phyloP scores from a whole-genome alignment of 352 stramenopile species.

The Globisporangium cederbergense region DNA sequence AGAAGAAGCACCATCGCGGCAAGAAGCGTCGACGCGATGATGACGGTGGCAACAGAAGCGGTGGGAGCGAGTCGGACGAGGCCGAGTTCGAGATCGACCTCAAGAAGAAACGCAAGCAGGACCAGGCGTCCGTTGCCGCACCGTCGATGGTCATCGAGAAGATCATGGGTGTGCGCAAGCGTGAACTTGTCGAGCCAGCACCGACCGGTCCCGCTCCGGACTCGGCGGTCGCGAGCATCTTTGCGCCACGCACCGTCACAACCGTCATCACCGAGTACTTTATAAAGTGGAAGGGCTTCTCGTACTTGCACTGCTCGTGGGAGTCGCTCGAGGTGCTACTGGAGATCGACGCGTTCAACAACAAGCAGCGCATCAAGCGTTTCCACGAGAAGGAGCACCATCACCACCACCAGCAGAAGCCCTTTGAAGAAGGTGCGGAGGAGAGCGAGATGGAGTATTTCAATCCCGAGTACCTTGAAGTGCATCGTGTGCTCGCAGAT shows the following conservation, averaged over 20 bases:
- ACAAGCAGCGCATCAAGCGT: conserved; percentile 86
- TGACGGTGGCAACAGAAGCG: conserved; percentile 2
- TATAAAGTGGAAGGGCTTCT: conserved; percentile 91
- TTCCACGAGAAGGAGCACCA: conserved; percentile 83
- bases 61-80: conserved; percentile 44
- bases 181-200: conserved; percentile 32
- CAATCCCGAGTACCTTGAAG: conserved; percentile 89
- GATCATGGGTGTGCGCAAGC: conserved; percentile 78
- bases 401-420: conserved; percentile 31
- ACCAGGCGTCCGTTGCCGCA: conserved; percentile 6
- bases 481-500: conserved; percentile 84
- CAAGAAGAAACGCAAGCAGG: conserved; percentile 31
- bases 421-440: conserved; percentile 30
- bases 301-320: conserved; percentile 88
- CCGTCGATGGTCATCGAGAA: conserved; percentile 85
- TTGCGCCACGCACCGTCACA: conserved; percentile 28
- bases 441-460: conserved; percentile 80
- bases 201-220: conserved; percentile 14
- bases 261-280: conserved; percentile 72
- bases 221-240: conserved; percentile 37
- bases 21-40: conserved; percentile 29
- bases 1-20: conserved; percentile 12
- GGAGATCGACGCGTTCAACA: conserved; percentile 72
- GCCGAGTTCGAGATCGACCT: conserved; percentile 28
- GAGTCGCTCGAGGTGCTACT: conserved; percentile 71